Evolutionary conservation across 345 rosid genomes (phyloP).

Genomic region (Hypericum perforatum): DNA sequence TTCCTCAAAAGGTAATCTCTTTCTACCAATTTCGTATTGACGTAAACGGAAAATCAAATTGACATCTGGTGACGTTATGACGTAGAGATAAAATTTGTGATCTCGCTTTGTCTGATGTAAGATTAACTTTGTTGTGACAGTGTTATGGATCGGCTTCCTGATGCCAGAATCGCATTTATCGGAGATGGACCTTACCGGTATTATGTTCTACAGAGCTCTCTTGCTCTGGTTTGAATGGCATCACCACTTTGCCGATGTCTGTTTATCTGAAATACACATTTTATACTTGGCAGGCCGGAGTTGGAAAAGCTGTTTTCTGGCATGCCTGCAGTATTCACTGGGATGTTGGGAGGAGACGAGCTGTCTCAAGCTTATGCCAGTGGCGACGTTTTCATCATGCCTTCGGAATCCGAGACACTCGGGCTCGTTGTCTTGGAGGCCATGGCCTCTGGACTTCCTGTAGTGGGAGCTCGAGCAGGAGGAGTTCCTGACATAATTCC

Average conservation of each 20-base stretch:
- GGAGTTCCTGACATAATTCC: constrained; percentile 97
- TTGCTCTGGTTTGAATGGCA: background rate
- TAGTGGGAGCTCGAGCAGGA: constrained; percentile 88
- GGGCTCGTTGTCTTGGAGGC: constrained; percentile 95
- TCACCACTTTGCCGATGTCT: background rate
- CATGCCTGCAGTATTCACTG: constrained; percentile 89
- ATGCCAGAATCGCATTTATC: constrained; percentile 75
- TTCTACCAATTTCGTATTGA: background rate
- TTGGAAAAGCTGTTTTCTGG: constrained; percentile 71
- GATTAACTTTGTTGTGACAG: constrained; percentile 30
- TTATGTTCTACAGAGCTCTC: background rate
- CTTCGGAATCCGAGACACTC: constrained; percentile 94
- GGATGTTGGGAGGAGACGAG: constrained; percentile 84
- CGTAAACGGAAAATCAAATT: background rate
- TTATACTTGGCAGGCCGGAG: constrained; percentile 50
- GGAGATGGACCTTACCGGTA: constrained; percentile 99
- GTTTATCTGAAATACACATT: constrained; percentile 2
- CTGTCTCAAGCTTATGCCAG: constrained; percentile 96
- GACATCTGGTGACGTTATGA: background rate
- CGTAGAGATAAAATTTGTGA: background rate
- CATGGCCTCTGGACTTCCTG: constrained; percentile 92
- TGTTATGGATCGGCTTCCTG: constrained; percentile 87
- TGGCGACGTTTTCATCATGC: constrained; percentile 92
- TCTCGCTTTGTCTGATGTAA: constrained; percentile 4
- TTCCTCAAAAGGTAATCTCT: constrained; percentile 61